Evolutionary conservation across 2,329 filamentous ascomycete genomes (phyloP).

Genomic region (Myriosclerotinia scirpicola): DNA sequence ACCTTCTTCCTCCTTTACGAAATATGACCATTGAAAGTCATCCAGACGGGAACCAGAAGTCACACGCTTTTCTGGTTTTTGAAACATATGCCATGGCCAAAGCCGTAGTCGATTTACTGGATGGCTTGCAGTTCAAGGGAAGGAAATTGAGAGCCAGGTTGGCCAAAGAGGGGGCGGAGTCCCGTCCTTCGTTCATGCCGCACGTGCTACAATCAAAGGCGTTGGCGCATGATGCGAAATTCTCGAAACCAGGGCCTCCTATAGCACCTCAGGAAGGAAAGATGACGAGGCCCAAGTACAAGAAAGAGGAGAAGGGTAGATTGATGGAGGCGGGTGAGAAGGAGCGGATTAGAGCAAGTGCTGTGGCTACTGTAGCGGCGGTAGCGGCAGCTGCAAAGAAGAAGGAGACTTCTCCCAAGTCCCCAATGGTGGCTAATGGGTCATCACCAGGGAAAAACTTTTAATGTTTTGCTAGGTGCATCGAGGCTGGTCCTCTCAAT

Average conservation of each 20-base stretch:
- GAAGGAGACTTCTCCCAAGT: neutral
- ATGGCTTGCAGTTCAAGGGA: slow-evolving; percentile 6
- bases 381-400: neutral
- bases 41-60: slow-evolving; percentile 23
- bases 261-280: neutral
- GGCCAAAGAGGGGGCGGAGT: slow-evolving; percentile 21
- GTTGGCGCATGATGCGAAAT: neutral
- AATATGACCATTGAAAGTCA: slow-evolving; percentile 26
- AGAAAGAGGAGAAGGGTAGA: no score
- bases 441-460: neutral
- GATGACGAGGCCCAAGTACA: neutral
- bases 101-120: slow-evolving; percentile 10
- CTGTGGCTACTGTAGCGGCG: neutral
- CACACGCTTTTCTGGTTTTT: slow-evolving; percentile 32
- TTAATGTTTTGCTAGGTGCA: neutral
- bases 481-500: neutral
- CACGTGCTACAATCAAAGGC: neutral
- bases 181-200: no score
- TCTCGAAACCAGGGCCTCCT: neutral
- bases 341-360: neutral
- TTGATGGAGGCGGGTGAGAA: neutral
- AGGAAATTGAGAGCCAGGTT: slow-evolving; percentile 15
- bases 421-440: slow-evolving; percentile 20
- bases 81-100: slow-evolving; percentile 25
- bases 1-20: slow-evolving; percentile 20